phyloP scores from a whole-genome alignment of 805 yeast species.

The Candida chauliodis region DNA sequence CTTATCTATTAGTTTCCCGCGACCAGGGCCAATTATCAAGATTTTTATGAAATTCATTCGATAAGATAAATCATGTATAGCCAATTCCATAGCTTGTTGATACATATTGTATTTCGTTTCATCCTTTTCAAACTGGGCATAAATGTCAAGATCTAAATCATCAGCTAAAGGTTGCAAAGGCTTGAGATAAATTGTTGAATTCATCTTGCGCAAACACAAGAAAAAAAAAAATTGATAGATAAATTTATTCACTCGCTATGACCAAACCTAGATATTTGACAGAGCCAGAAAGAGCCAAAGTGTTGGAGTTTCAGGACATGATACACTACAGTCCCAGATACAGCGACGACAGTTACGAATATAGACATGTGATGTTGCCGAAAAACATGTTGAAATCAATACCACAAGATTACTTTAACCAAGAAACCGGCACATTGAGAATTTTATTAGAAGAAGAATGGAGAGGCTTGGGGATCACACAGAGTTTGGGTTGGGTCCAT shows the following conservation, averaged over 20 bases:
- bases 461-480: constrained; percentile 98
- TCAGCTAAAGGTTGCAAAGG: constrained; percentile 75
- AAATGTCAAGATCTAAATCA: constrained; percentile 56
- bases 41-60: constrained; percentile 20
- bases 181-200: constrained; percentile 2
- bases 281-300: constrained; percentile 78
- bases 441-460: constrained; percentile 93
- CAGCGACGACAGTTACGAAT: constrained; percentile 88
- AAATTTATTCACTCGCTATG: constrained; percentile 15
- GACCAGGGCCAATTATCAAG: constrained; percentile 81
- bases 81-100: constrained; percentile 57
- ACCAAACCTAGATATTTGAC: constrained; percentile 69
- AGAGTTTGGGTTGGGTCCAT: constrained; percentile 96
- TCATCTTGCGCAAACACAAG: background rate
- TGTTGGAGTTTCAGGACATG: constrained; percentile 86
- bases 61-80: constrained; percentile 32
- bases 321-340: constrained; percentile 94
- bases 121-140: constrained; percentile 72
- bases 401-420: constrained; percentile 90
- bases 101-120: constrained; percentile 64
- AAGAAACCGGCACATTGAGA: constrained; percentile 90
- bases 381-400: constrained; percentile 91
- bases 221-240: background rate
- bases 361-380: constrained; percentile 95
- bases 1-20: constrained; percentile 72